Evolutionary conservation across 2,329 filamentous ascomycete species (phyloP).

Genomic region (Claviceps maximensis): DNA sequence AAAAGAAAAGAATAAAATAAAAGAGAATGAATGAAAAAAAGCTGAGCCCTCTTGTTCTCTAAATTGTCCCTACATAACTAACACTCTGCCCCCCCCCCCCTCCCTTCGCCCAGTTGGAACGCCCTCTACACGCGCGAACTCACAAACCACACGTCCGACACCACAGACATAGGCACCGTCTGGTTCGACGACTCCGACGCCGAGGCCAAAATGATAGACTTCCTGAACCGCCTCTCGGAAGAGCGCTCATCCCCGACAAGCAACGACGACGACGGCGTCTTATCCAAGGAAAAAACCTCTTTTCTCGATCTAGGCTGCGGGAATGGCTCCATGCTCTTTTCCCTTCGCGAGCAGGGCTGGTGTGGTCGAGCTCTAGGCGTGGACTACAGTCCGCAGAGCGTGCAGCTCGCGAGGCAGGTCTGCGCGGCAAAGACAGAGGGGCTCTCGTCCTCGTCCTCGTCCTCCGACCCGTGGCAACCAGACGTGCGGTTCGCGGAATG

Average conservation of each 20-base stretch:
- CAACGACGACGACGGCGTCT: not conserved
- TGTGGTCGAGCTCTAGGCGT: conserved; percentile 64
- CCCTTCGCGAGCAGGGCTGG: conserved; percentile 55
- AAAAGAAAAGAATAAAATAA: conserved; percentile 54
- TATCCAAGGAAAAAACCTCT: conserved; percentile 25
- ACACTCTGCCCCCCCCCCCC: no score
- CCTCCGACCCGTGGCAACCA: no score
- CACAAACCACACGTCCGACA: conserved; percentile 56
- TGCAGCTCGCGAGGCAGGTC: conserved; percentile 60
- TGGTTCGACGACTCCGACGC: conserved; percentile 96
- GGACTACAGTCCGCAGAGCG: conserved; percentile 69
- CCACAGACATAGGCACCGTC: conserved; percentile 70
- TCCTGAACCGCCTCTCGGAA: conserved; percentile 36
- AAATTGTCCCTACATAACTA: no score
- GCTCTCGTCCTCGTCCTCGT: no score
- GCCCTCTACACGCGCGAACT: conserved; percentile 59
- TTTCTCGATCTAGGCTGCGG: conserved; percentile 87
- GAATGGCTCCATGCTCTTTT: conserved; percentile 83
- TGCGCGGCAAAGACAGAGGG: conserved; percentile 19
- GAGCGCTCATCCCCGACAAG: conserved; percentile 2
- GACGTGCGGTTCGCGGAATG: conserved; percentile 38
- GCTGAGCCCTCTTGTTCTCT: no score
- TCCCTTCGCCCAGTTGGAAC: conserved; percentile 47
- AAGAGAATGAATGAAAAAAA: not conserved
- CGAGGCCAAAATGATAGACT: conserved; percentile 63